phyloP scores from a whole-genome alignment of 2,329 filamentous ascomycete genomes.

The Clarireedia sp. region DNA sequence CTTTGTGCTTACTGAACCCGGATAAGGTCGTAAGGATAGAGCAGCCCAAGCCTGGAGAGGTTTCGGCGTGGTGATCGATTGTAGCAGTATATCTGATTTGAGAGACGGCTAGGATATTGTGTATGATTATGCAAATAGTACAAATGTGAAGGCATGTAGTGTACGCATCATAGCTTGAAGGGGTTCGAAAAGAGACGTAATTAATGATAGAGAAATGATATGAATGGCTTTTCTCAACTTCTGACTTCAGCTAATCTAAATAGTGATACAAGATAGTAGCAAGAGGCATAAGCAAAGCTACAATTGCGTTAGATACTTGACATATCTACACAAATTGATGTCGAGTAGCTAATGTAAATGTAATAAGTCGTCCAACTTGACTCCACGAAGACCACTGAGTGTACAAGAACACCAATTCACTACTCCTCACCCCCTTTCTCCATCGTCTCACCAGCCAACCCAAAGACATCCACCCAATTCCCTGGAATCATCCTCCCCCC shows the following conservation, averaged over 20 bases:
- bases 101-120: background rate
- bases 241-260: too few relatives aligned
- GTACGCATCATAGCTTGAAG: too few relatives aligned
- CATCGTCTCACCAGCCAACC: constrained; percentile 26
- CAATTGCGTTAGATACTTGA: too few relatives aligned
- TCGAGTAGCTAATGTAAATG: too few relatives aligned
- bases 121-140: background rate
- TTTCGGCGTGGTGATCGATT: constrained; percentile 36
- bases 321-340: too few relatives aligned
- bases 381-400: background rate
- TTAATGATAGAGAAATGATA: too few relatives aligned
- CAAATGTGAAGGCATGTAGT: too few relatives aligned
- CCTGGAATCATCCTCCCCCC: constrained; percentile 43
- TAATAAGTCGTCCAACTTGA: too few relatives aligned
- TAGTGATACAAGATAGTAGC: too few relatives aligned
- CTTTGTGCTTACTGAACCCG: constrained; percentile 57
- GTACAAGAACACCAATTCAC: background rate
- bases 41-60: constrained; percentile 41
- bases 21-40: constrained; percentile 62
- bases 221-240: too few relatives aligned
- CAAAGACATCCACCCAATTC: constrained; percentile 52
- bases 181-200: too few relatives aligned
- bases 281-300: too few relatives aligned
- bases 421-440: background rate
- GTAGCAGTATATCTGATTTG: background rate